Base-by-base conservation (phyloP, 2,329 filamentous ascomycete genomes). In the Ilyonectria sp. region DNA sequence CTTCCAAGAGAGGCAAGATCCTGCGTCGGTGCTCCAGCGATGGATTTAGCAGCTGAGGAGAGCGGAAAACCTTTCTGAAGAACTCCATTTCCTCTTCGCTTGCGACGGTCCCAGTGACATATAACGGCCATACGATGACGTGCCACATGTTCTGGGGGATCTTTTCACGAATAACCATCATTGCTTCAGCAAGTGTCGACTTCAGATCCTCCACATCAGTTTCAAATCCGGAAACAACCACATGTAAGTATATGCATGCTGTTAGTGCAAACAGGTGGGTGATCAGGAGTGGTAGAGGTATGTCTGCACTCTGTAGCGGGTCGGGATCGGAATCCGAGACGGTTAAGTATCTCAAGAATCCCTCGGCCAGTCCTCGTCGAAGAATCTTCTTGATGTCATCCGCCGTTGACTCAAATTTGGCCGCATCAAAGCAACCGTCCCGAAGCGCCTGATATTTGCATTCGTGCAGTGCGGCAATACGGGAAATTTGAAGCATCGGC, bases 201-300 rank as follows among this genome's bases (percentile, higher is more conserved):
- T 23, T 17, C 35, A 63, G 33, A 26, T 26, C 26, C 26, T 26
- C 5, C 19, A 53, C 13, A 5, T 58, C 44, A 53, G 5, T 4
- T 46, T 46, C 35, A 17, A 57, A 63, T 11, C 54, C 61, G 23
- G 53, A 35, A 7, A 29, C 44, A 6, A 58, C 35, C 19, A 63
- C 23, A 46, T 63, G 61, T 19, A 58, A 46, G n/a, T 63, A 59
- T 8, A 50, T 19, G 1, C 35, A 44, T 11, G 33, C 26, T 54
- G 58, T 63, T 46, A 8, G 35, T 9, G 44, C n/a, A 53, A 63
- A 63, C 11, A 63, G 53, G 37, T 31, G 47, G 10, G 54, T 63
- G 33, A 63, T 26, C 46, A 52, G 26, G 26, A 26, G 26, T 26
- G 26, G 5, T 26, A 26, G 26, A 26, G 26, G 26, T 6, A 17